These are phyloP conservation scores for Cupressus sempervirens DNA, from an alignment of 75 land plant species.

Conservation along the genomic window DNA sequence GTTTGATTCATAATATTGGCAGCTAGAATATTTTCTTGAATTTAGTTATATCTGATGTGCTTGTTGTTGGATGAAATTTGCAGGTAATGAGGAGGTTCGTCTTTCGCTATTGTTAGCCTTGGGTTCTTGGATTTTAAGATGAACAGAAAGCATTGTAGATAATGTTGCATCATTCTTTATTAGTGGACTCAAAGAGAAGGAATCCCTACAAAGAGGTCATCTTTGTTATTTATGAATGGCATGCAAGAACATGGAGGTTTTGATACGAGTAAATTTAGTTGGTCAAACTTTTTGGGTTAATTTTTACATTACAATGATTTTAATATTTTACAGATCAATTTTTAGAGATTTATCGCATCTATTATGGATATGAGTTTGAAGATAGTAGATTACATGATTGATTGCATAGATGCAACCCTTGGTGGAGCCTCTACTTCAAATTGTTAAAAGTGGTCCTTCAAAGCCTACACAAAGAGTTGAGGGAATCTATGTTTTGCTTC, in stretches of 20 bases:
- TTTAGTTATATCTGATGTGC: neutral
- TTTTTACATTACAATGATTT: neutral
- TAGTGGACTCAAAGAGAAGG: conserved; percentile 91
- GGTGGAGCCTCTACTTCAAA: no score
- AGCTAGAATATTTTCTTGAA: neutral
- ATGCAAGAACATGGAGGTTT: conserved; percentile 55
- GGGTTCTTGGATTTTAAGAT: conserved; percentile 60
- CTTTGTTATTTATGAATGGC: conserved; percentile 65
- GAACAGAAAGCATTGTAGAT: conserved; percentile 41
- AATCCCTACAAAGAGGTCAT: conserved; percentile 72
- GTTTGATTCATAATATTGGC: conserved; percentile 3
- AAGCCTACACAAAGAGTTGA: no score
- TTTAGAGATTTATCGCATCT: neutral
- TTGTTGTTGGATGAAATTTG: neutral
- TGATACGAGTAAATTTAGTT: conserved; percentile 25
- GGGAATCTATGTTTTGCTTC: conserved; percentile 73
- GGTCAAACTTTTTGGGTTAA: neutral
- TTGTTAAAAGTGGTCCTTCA: no score
- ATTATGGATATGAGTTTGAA: neutral
- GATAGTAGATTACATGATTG: neutral
- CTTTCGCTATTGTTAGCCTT: conserved; percentile 62
- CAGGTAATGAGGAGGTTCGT: conserved; percentile 98
- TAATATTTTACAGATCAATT: conserved; percentile 12
- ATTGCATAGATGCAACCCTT: conserved; percentile 57
- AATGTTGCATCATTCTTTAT: conserved; percentile 55